phyloP scores from a whole-genome alignment of 192 early-diverging fungal genomes.

The Kappamyces sp. region DNA sequence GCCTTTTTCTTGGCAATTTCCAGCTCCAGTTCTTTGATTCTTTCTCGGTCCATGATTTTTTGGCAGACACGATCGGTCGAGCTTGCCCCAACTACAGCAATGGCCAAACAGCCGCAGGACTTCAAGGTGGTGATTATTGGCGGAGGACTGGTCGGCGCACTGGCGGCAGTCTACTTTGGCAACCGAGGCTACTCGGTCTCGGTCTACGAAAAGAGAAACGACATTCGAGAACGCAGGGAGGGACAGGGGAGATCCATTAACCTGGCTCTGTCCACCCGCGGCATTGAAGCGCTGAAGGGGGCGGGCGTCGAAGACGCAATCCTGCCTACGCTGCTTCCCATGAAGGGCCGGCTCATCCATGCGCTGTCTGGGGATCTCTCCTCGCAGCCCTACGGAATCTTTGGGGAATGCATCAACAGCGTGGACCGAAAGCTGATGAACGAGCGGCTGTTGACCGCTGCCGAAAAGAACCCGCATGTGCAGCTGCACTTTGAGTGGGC shows the following conservation, averaged over 20 bases:
- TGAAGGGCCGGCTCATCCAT: slow-evolving; percentile 93
- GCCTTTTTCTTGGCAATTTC: not conserved
- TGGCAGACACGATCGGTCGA: too few species aligned
- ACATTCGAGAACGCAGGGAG: slow-evolving; percentile 29
- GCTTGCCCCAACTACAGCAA: too few species aligned
- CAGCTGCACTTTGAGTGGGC: slow-evolving; percentile 71
- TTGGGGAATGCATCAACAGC: slow-evolving; percentile 91
- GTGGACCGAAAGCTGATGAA: slow-evolving; percentile 81
- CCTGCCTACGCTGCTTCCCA: slow-evolving; percentile 69
- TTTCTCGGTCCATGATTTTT: too few species aligned
- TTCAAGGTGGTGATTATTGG: slow-evolving; percentile 75
- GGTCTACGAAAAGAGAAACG: slow-evolving; percentile 62
- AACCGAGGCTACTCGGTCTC: slow-evolving; percentile 84
- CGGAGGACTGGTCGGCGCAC: slow-evolving; percentile 88
- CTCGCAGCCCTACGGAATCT: slow-evolving; percentile 82
- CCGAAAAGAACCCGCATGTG: slow-evolving; percentile 61
- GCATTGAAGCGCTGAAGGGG: slow-evolving; percentile 70
- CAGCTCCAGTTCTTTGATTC: too few species aligned
- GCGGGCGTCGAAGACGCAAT: slow-evolving; percentile 66
- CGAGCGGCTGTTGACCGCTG: slow-evolving; percentile 69
- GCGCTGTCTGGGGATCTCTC: slow-evolving; percentile 57
- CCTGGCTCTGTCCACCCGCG: slow-evolving; percentile 82
- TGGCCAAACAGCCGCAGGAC: not conserved
- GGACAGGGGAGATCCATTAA: slow-evolving; percentile 78
- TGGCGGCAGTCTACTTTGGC: slow-evolving; percentile 86